Conservation (phyloP, 2,329 filamentous ascomycete genomes). For the Xylariaceae sp. region DNA sequence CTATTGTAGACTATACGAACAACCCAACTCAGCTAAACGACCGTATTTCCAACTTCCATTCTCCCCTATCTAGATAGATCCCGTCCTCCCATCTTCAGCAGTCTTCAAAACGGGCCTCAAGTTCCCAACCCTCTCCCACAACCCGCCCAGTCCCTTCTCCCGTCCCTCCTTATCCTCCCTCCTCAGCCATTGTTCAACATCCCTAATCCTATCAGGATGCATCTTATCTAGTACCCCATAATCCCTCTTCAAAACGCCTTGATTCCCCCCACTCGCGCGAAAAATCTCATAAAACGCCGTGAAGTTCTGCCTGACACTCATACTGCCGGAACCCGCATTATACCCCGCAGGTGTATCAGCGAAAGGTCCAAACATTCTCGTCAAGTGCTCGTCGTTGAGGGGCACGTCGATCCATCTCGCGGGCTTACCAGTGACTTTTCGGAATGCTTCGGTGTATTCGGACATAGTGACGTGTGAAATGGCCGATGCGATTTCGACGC, state of each 20-base stretch:
- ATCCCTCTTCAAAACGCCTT: slow-evolving; percentile 41
- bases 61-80: slow-evolving; percentile 14
- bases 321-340: slow-evolving; percentile 29
- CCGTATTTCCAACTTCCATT: too few relatives aligned
- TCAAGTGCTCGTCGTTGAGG: slow-evolving; percentile 33
- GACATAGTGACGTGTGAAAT: slow-evolving; percentile 38
- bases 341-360: slow-evolving; percentile 34
- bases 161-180: slow-evolving; percentile 34
- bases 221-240: slow-evolving; percentile 50
- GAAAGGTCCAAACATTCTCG: slow-evolving; percentile 10
- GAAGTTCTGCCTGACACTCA: slow-evolving; percentile 42
- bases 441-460: slow-evolving; percentile 40
- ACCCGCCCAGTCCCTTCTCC: slow-evolving; percentile 21
- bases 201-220: slow-evolving; percentile 44
- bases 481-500: slow-evolving; percentile 42
- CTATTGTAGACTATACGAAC: too few relatives aligned
- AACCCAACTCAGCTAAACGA: too few relatives aligned
- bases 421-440: slow-evolving; percentile 38
- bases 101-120: slow-evolving; percentile 20
- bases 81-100: slow-evolving; percentile 20
- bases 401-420: slow-evolving; percentile 36
- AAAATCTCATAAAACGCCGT: slow-evolving; percentile 48
- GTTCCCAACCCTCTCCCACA: slow-evolving; percentile 31
- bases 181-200: slow-evolving; percentile 46
- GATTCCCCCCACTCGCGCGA: slow-evolving; percentile 37